Base-by-base conservation (phyloP, 2,329 filamentous ascomycete genomes). In the Helminthosporium solani region DNA sequence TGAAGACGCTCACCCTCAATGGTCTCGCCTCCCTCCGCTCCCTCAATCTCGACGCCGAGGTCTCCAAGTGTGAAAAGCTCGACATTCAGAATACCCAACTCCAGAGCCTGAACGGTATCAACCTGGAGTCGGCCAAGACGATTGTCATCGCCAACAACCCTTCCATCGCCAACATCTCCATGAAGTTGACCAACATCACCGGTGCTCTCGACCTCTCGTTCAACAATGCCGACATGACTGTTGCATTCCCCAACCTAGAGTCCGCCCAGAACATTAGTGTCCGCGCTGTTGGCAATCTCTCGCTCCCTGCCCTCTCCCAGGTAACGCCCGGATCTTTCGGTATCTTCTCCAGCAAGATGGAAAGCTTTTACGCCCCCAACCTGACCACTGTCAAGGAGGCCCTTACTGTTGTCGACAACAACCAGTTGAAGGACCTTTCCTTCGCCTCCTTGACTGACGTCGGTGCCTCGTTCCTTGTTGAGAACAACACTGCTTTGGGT, bases 1-100 rank as follows among this genome's bases (percentile, higher is more conserved):
- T 95, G 52, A 80, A 81, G 56, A 73, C 74, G 47, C 85, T 97
- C 69, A 72, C 79, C 57, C 91, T 87, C 80, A 75, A 80, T 48
- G 86, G 87, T 57, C 82, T 96, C 33, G 85, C 85, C 52, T 75
- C 76, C 55, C 76, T 88, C 31, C 77, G 81, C 62, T 61, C 66
- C 27, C 73, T 88, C 35, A 74, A 73, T 46, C 87, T 88, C 74
- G 73, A 76, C 72, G 66, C 79, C 76, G 68, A 80, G 73, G 78
- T 97, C 62, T 83, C 79, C 60, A 76, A 83, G 70, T 88, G 88
- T 49, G 75, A 74, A 54, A 80, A 75, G 53, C 81, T 99, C 59
- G 73, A 76, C 58, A 91, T 99, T 69, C 81, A 84, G 73, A 94
- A 99, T 78, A 99, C 94, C 40, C 84, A 85, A 72, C 82, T 99